These are phyloP conservation scores for Chenopodium suecicum DNA, from an alignment of 148 eudicot genomes.

Conservation along the genomic window DNA sequence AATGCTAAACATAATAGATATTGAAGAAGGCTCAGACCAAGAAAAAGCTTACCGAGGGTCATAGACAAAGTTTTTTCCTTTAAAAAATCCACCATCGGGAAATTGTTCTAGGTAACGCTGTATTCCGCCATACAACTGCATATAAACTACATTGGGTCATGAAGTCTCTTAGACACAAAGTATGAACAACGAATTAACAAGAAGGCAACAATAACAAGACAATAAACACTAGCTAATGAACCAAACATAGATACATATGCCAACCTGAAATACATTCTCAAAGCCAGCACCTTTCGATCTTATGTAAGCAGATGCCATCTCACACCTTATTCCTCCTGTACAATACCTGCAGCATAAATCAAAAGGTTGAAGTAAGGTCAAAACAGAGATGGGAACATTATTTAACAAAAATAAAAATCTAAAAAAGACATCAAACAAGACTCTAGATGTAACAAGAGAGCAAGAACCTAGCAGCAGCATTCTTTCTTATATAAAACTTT, in stretches of 20 bases:
- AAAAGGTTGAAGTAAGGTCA: conserved; percentile 1
- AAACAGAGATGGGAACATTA: not conserved
- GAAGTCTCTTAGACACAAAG: not conserved
- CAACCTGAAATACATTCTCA: conserved; percentile 95
- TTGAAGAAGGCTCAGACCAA: not conserved
- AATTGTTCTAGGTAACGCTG: conserved; percentile 93
- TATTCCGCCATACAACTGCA: conserved; percentile 91
- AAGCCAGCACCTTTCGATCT: conserved; percentile 92
- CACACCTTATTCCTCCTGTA: conserved; percentile 98
- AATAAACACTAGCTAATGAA: not conserved
- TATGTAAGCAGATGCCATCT: conserved; percentile 98
- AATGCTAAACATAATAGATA: not conserved
- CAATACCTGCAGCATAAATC: conserved; percentile 66
- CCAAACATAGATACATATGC: conserved; percentile 1
- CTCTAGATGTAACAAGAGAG: not conserved
- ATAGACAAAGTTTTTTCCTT: conserved; percentile 95
- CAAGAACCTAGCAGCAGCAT: not conserved
- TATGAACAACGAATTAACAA: not conserved
- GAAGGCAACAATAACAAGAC: not conserved
- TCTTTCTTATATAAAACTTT: not conserved
- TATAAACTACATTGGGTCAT: conserved; percentile 9
- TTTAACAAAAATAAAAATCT: not conserved
- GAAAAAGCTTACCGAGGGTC: conserved; percentile 67
- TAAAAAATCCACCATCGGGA: conserved; percentile 94
- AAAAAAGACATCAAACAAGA: not conserved